phyloP scores from a whole-genome alignment of 345 rosid genomes.

The Gossypium anomalum region DNA sequence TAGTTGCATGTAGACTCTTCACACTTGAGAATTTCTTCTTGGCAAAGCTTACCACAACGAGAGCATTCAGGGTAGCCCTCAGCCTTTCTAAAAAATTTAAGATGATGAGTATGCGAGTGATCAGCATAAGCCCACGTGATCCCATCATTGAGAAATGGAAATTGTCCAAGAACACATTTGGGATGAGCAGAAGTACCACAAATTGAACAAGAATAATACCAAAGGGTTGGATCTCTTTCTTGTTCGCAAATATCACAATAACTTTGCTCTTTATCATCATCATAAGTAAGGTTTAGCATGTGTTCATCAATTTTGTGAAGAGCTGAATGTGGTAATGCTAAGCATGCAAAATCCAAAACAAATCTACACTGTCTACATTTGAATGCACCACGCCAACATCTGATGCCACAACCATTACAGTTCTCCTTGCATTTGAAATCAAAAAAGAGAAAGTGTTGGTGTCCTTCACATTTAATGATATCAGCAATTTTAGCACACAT shows the following conservation, averaged over 20 bases:
- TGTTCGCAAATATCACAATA: neutral
- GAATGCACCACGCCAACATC: neutral
- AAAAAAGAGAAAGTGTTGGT: neutral
- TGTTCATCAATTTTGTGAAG: neutral
- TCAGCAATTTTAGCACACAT: neutral
- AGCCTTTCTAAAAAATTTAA: no score
- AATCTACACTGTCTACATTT: neutral
- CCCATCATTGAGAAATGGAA: no score
- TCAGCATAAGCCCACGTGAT: no score
- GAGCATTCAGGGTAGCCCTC: no score
- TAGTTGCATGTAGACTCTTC: no score
- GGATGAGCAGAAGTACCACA: neutral
- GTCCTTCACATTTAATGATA: neutral
- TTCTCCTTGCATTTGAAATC: neutral
- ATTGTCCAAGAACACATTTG: no score
- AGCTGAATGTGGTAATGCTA: neutral
- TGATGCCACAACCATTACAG: neutral
- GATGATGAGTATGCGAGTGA: no score
- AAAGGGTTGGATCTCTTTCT: neutral
- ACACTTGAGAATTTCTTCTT: no score
- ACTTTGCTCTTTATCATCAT: neutral
- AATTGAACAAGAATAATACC: neutral
- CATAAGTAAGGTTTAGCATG: neutral
- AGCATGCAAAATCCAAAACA: conserved; percentile 3
- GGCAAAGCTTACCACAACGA: no score